A percentile compares a stretch with the other conserved stretches of the same genome.
Evolutionary conservation across 805 yeast species (phyloP).

Genomic region (Candida broadrunensis): DNA sequence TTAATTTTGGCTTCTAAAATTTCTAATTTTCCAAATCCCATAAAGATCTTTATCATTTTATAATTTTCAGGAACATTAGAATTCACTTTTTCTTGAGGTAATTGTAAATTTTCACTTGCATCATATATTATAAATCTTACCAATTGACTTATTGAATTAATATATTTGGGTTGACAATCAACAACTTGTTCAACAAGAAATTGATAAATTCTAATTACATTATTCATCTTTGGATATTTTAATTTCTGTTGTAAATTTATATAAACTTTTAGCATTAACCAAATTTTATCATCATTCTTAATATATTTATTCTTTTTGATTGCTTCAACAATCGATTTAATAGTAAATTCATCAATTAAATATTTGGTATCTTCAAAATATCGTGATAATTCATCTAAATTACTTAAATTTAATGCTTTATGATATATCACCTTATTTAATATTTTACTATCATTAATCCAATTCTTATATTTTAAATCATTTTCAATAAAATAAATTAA

Average conservation of each 20-base stretch:
- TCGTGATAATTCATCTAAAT: conserved; percentile 1
- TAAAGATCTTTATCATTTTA: conserved; percentile 10
- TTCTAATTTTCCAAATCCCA: conserved; percentile 5
- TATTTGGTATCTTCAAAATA: neutral
- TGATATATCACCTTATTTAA: conserved; percentile 25
- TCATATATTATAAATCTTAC: conserved; percentile 14
- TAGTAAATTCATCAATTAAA: conserved; percentile 2
- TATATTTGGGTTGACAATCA: neutral
- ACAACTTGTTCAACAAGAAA: conserved; percentile 3
- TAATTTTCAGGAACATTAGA: conserved; percentile 12
- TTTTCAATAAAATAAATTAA: conserved; percentile 30
- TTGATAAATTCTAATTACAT: conserved; percentile 1
- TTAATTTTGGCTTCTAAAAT: conserved; percentile 13
- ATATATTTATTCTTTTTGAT: neutral
- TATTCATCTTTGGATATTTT: neutral
- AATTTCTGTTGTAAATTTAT: conserved; percentile 1
- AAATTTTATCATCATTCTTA: neutral
- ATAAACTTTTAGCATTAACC: neutral
- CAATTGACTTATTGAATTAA: neutral
- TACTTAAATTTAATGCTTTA: conserved; percentile 5
- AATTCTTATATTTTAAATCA: conserved; percentile 24
- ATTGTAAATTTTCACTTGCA: conserved; percentile 7
- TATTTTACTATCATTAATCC: conserved; percentile 28
- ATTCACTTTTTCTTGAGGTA: conserved; percentile 9
- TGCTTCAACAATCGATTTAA: conserved; percentile 3